phyloP scores from a whole-genome alignment of 192 early-diverging fungal species.

The Coemansia sp. region DNA sequence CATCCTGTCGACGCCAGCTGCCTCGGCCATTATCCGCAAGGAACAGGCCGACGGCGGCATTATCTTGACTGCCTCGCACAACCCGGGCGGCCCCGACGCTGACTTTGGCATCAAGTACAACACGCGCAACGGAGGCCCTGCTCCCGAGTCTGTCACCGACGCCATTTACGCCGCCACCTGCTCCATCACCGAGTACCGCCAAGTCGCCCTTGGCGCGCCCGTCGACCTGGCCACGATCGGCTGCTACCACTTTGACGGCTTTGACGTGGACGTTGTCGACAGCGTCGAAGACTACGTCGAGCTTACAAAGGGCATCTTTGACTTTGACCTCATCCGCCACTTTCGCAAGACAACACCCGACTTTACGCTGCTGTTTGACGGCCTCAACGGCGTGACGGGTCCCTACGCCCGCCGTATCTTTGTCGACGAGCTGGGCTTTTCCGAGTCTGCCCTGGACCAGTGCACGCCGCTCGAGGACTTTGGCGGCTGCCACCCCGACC shows the following conservation, averaged over 20 bases:
- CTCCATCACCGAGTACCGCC: constrained; percentile 64
- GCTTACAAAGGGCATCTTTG: constrained; percentile 87
- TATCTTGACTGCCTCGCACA: constrained; percentile 97
- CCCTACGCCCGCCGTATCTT: constrained; percentile 87
- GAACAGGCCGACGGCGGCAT: constrained; percentile 87
- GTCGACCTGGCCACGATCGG: constrained; percentile 75
- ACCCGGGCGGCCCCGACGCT: constrained; percentile 94
- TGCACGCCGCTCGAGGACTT: constrained; percentile 81
- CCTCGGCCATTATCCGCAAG: constrained; percentile 89
- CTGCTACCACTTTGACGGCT: constrained; percentile 54
- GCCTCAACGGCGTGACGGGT: constrained; percentile 96
- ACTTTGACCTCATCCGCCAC: constrained; percentile 78
- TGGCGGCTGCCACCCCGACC: constrained; percentile 95
- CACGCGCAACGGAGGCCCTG: constrained; percentile 92
- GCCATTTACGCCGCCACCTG: constrained; percentile 84
- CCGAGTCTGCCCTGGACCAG: constrained; percentile 76
- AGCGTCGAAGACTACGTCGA: constrained; percentile 83
- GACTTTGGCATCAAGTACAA: constrained; percentile 99
- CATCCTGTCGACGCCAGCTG: constrained; percentile 93
- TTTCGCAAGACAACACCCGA: constrained; percentile 71
- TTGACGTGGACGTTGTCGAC: constrained; percentile 85
- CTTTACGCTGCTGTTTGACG: constrained; percentile 90
- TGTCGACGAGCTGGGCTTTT: constrained; percentile 85
- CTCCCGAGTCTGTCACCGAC: constrained; percentile 93
- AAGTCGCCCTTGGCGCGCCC: constrained; percentile 40